These are phyloP conservation scores for Ophiognomonia clavigignenti-juglandacearum DNA, from an alignment of 2,329 filamentous ascomycete species.

Conservation along the genomic window DNA sequence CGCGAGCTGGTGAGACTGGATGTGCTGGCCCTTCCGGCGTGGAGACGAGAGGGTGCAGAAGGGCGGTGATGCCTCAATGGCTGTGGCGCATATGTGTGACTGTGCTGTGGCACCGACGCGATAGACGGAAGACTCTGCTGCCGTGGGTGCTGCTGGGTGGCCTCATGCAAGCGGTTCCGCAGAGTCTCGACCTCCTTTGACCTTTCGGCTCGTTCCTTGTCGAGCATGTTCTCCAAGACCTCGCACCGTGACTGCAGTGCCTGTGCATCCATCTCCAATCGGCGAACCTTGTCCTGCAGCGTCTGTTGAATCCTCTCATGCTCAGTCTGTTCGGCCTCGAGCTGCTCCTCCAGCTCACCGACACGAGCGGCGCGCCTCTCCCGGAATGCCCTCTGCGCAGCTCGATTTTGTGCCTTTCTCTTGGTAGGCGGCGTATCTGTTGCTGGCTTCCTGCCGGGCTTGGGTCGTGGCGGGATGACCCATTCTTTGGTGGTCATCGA, in stretches of 20 bases:
- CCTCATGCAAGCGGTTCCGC: conserved; percentile 11
- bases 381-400: conserved; percentile 85
- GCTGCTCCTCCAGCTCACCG: conserved; percentile 65
- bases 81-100: conserved; percentile 12
- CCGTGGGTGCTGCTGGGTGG: conserved; percentile 12
- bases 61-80: conserved; percentile 15
- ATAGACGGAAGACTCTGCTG: conserved; percentile 16
- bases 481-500: conserved; percentile 78
- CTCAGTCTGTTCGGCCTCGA: conserved; percentile 55
- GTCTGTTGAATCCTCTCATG: conserved; percentile 54
- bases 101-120: conserved; percentile 9
- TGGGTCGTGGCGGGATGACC: conserved; percentile 78
- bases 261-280: conserved; percentile 62
- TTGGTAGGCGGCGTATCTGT: conserved; percentile 91
- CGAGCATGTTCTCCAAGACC: conserved; percentile 58
- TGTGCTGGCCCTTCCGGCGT: conserved; percentile 11
- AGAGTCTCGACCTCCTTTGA: conserved; percentile 15
- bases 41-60: conserved; percentile 12
- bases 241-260: conserved; percentile 59
- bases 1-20: conserved; percentile 11
- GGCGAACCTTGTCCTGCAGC: conserved; percentile 50
- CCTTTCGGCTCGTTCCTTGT: conserved; percentile 50
- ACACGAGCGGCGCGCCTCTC: conserved; percentile 83
- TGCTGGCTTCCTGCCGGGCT: conserved; percentile 89
- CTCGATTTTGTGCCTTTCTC: conserved; percentile 89